Percentiles rank a stretch among this genome's conserved stretches.
Conservation (phyloP, 2,329 filamentous ascomycete genomes). For the Ophiostoma ulmi region DNA sequence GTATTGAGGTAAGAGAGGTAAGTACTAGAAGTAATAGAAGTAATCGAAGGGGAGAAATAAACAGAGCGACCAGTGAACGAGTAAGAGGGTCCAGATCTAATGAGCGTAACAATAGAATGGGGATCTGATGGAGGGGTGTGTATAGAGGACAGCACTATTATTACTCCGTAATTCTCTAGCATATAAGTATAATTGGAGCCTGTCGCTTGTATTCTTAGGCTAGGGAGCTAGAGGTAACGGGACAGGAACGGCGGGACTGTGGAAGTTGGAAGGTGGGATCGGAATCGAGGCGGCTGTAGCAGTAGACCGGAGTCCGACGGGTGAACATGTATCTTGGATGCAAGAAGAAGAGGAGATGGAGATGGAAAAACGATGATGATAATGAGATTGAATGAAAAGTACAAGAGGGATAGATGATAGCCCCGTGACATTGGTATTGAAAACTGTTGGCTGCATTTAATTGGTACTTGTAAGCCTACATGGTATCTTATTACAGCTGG, state of each 20-base stretch:
- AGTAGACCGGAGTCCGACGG: not conserved
- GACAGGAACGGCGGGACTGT: conserved; percentile 6
- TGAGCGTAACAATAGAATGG: conserved; percentile 14
- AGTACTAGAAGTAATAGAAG: not conserved
- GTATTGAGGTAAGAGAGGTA: not conserved
- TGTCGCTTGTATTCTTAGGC: not conserved
- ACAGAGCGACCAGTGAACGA: not conserved
- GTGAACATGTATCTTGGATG: not conserved
- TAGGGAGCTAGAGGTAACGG: not conserved
- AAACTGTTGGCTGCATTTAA: no score
- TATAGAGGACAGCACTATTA: not conserved
- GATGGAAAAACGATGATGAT: not conserved
- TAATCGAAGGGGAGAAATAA: not conserved
- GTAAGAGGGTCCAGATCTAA: conserved; percentile 5
- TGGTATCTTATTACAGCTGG: no score
- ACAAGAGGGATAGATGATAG: not conserved
- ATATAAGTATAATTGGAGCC: not conserved
- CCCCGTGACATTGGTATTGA: not conserved
- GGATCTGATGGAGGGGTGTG: not conserved
- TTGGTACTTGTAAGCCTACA: no score
- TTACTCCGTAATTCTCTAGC: not conserved
- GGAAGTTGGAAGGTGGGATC: not conserved
- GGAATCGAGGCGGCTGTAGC: conserved; percentile 3
- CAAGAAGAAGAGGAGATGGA: not conserved
- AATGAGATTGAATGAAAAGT: not conserved